These are phyloP conservation scores for Lipomyces starkeyi DNA, from an alignment of 805 yeast species.

Conservation along the genomic window DNA sequence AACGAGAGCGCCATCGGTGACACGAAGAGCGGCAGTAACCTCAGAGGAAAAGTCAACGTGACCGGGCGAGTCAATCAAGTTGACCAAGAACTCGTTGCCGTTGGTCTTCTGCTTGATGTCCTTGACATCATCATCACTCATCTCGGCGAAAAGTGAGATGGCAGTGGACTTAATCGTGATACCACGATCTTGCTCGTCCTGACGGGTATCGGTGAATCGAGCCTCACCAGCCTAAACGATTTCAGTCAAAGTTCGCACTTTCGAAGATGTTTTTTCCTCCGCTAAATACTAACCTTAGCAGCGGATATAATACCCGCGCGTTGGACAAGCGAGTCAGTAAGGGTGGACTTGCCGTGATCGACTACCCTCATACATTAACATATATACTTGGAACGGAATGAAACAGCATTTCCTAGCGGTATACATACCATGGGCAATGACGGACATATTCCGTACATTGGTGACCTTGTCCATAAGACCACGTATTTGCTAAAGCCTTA, in stretches of 20 bases:
- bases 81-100: constrained; percentile 94
- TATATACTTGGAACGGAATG: neutral
- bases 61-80: constrained; percentile 99
- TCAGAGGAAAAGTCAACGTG: constrained; percentile 99
- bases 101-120: constrained; percentile 88
- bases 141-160: constrained; percentile 90
- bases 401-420: neutral
- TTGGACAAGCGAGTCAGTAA: constrained; percentile 99
- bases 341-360: constrained; percentile 99
- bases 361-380: constrained; percentile 51
- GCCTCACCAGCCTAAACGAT: constrained; percentile 88
- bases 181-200: constrained; percentile 99
- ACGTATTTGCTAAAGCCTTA: constrained; percentile 77
- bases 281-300: constrained; percentile 61
- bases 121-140: constrained; percentile 82
- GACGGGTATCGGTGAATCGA: constrained; percentile 99
- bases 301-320: constrained; percentile 99
- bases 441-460: constrained; percentile 99
- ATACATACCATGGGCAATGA: constrained; percentile 99
- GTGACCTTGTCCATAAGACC: constrained; percentile 99
- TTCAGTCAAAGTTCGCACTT: neutral
- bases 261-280: neutral
- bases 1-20: constrained; percentile 99
- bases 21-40: constrained; percentile 99
- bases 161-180: constrained; percentile 99